A percentile compares a stretch with the other conserved stretches of the same genome.
These are phyloP conservation scores for Ormosia semicastrata DNA, from an alignment of 306 rosid species.

Conservation along the genomic window DNA sequence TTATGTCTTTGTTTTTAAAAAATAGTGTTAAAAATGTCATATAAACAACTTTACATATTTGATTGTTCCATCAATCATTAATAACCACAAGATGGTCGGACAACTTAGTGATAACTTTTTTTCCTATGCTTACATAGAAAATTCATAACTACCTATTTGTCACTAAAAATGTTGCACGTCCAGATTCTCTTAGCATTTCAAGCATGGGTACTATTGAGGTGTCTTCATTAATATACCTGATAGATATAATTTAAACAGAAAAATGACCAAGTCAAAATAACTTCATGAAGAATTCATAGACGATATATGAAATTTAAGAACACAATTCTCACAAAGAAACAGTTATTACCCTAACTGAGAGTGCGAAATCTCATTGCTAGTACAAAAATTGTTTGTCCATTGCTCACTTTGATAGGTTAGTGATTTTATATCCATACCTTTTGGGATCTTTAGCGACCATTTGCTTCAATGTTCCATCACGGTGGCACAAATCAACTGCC, in stretches of 20 bases:
- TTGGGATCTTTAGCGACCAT: slow-evolving; percentile 93
- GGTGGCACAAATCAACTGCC: slow-evolving; percentile 97
- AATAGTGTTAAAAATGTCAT: neutral
- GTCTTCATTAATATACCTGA: slow-evolving; percentile 86
- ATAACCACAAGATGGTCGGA: neutral
- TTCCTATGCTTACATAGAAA: slow-evolving; percentile 8
- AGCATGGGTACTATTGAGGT: slow-evolving; percentile 84
- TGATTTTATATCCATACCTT: slow-evolving; percentile 48
- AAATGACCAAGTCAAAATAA: slow-evolving; percentile 7
- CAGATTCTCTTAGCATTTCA: slow-evolving; percentile 88
- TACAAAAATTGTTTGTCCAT: slow-evolving; percentile 3
- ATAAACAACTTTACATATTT: neutral
- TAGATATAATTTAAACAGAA: slow-evolving; percentile 24
- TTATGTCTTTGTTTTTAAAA: neutral
- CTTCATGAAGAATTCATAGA: slow-evolving; percentile 9
- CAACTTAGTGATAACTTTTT: neutral
- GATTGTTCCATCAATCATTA: slow-evolving; percentile 20
- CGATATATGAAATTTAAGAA: slow-evolving; percentile 16
- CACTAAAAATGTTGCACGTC: slow-evolving; percentile 92
- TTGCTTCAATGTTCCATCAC: slow-evolving; percentile 96
- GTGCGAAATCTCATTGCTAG: neutral
- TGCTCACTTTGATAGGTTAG: slow-evolving; percentile 12
- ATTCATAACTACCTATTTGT: slow-evolving; percentile 73
- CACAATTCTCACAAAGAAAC: slow-evolving; percentile 14
- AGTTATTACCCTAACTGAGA: neutral